Base-by-base conservation (phyloP, 192 early-diverging fungal species). In the Coemansia asiatica region DNA sequence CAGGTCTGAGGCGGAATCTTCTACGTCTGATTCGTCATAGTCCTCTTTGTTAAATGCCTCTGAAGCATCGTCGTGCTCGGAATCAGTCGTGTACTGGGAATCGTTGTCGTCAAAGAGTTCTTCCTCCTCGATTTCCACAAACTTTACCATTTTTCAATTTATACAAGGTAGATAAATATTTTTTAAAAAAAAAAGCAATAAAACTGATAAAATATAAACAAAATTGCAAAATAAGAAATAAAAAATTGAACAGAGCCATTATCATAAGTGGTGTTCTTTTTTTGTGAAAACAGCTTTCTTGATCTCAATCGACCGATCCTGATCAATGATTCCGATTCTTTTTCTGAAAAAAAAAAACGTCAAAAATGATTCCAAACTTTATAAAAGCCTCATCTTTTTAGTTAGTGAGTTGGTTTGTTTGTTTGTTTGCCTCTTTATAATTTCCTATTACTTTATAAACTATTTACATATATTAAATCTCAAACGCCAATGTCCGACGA, bases 61-160 rank as follows among this genome's bases (percentile, higher is more conserved):
- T 0, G 47, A 31, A 28, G 55, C 62, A 33, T 69, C 71, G 55
- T 36, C 71, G 48, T 36, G 6, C 10, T 61, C 59, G 6, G 50
- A 63, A 40, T 79, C 76, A 6, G 76, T 79, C 35, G 76, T 79
- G 76, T 79, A 79, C 61, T 79, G 76, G 54, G 76, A 79, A 58
- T 79, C 76, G 9, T 38, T 22, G 33, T 79, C 76, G 47, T 79
- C 76, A 36, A 70, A 79, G 31, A 56, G 56, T n/a, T 58, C 60
- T 2, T 79, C 61, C 53, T 72, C 67, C 53, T 79, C 76, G 49
- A 79, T 70, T 46, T 79, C 71, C 33, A 79, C 76, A 21, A 79
- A 61, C 61, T 70, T 73, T 56, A 79, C 76, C 76, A 79, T 79
- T 64, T 70, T 71, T 12, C 16, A 25, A 31, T 38, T 36, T 25